Conservation (phyloP, 306 rosid species). For the Betula pendula region DNA sequence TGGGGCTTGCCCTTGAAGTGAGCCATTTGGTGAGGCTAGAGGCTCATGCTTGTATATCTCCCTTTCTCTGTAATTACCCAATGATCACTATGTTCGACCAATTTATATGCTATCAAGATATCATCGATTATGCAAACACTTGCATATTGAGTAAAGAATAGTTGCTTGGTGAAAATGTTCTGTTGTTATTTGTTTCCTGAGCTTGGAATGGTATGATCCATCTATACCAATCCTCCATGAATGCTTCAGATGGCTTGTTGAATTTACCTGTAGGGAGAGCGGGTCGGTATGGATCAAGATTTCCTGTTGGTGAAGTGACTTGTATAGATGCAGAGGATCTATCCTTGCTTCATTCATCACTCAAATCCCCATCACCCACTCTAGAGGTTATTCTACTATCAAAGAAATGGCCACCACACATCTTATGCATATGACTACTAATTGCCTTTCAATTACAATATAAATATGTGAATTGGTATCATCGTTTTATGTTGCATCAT, state of each 20-base stretch:
- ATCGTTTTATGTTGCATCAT: conserved; percentile 10
- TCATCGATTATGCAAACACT: not conserved
- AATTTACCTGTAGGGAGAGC: conserved; percentile 81
- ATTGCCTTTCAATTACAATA: not conserved
- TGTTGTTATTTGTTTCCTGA: not conserved
- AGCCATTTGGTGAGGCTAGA: not conserved
- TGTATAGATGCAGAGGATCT: conserved; percentile 65
- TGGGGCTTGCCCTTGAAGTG: not conserved
- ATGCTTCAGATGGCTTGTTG: conserved; percentile 24
- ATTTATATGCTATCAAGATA: not conserved
- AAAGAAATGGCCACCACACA: conserved; percentile 13
- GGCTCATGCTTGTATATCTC: not conserved
- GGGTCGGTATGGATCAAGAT: conserved; percentile 88
- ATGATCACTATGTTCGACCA: not conserved
- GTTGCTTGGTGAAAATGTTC: not conserved
- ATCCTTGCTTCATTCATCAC: conserved; percentile 78
- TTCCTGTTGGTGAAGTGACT: conserved; percentile 86
- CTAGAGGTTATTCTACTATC: conserved; percentile 58
- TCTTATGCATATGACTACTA: conserved; percentile 20
- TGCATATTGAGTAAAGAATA: not conserved
- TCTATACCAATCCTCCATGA: conserved; percentile 15
- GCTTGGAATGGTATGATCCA: not conserved
- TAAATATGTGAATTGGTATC: conserved; percentile 17
- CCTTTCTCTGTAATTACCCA: not conserved
- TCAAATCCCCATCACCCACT: conserved; percentile 66